Base-by-base conservation (phyloP, 1,139 yeast species). In the Blastobotrys persicus region DNA sequence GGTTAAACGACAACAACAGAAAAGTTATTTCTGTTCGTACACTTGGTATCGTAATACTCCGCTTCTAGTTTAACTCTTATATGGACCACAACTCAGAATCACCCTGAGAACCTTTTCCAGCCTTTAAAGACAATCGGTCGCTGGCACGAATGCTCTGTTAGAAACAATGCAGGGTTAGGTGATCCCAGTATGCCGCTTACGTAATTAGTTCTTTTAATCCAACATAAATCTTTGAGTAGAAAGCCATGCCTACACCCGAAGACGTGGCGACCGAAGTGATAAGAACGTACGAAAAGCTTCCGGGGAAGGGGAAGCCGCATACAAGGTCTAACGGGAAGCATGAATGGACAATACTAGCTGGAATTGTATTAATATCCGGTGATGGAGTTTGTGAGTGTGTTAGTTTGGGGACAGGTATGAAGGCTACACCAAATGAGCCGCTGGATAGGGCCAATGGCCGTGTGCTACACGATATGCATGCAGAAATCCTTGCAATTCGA, bases 331-430 rank as follows among this genome's bases (percentile, higher is more conserved):
- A 86, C 62, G 89, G 88, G 0, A 70, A 72, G 0, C 63, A 67
- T 40, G 97, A 89, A 68, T 88, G 96, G 91, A 87, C 96, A 0
- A 88, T 88, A 0, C 59, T 89, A 19, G 88, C 96, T 0, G 85
- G 92, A 0, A 62, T 89, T 0, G 91, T 71, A 2, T 34, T 85
- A 0, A 80, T 79, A 0, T 52, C 77, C 3, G 60, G 44, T 7
- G 52, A 47, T 3, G 55, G 55, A 40, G 51, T 55, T 45, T 20
- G 55, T 5, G 51, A 56, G 31, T 62, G 70, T 4, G 66, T 88
- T 2, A 67, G 82, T 0, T 48, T 87, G 2, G 76, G 94, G 0
- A 88, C 97, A 0, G 98, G 98, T 0, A 87, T 88, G 47, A 92
- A 92, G 63, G 78, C 88, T 0, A 60, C 77, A 20, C 92, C 97